These are phyloP conservation scores for Marasmius tenuissimus DNA, from an alignment of 1,284 basidiomycete genomes.

Conservation along the genomic window DNA sequence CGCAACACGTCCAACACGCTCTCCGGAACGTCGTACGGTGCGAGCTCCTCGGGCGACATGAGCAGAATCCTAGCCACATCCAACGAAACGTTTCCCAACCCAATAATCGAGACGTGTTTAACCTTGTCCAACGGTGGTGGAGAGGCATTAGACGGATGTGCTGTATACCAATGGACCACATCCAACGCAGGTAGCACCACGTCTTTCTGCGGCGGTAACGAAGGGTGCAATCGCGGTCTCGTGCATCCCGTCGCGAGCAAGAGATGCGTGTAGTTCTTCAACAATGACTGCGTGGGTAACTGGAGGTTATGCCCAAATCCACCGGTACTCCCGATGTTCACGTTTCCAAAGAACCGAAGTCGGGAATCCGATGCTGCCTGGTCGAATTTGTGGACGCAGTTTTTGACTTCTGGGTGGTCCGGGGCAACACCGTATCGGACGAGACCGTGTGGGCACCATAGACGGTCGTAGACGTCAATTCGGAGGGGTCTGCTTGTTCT, in stretches of 20 bases:
- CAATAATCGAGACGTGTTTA: constrained; percentile 82
- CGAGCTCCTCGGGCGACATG: constrained; percentile 59
- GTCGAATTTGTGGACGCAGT: constrained; percentile 96
- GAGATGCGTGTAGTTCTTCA: constrained; percentile 77
- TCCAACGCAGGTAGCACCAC: constrained; percentile 69
- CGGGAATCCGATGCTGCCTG: constrained; percentile 70
- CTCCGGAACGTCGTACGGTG: constrained; percentile 80
- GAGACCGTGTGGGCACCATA: constrained; percentile 94
- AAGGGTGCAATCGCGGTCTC: constrained; percentile 55
- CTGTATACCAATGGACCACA: constrained; percentile 98
- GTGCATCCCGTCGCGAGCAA: constrained; percentile 83
- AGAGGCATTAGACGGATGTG: constrained; percentile 70
- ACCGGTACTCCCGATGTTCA: constrained; percentile 60
- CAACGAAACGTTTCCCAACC: constrained; percentile 95
- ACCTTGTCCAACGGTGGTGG: constrained; percentile 63
- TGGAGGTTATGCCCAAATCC: constrained; percentile 45
- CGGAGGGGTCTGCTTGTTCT: constrained; percentile 50
- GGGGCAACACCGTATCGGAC: constrained; percentile 97
- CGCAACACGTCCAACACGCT: constrained; percentile 72
- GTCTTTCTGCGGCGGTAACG: constrained; percentile 40
- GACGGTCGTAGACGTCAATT: constrained; percentile 90
- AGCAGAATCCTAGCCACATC: constrained; percentile 94
- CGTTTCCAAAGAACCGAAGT: constrained; percentile 91
- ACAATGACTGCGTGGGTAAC: constrained; percentile 58
- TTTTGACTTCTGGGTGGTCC: constrained; percentile 99